phyloP scores from a whole-genome alignment of 352 stramenopile genomes.

The Phytophthora cajani region DNA sequence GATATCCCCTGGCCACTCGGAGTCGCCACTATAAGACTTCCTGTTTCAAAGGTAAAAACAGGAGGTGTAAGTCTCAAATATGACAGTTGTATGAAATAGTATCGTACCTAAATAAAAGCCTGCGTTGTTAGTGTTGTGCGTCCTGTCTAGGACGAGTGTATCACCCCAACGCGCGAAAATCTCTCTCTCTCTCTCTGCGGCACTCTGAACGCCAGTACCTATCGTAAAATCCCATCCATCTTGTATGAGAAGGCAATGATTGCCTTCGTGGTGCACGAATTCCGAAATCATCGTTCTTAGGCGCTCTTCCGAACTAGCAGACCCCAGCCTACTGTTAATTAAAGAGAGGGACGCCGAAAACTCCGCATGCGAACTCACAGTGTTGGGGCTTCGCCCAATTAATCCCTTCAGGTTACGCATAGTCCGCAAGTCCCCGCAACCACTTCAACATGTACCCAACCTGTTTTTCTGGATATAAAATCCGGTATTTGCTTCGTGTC shows the following conservation, averaged over 20 bases:
- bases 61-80: background rate
- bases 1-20: background rate
- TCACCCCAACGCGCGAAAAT: background rate
- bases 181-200: too few species aligned
- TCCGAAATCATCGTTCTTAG: background rate
- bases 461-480: background rate
- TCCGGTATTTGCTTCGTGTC: background rate
- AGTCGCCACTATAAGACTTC: background rate
- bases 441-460: background rate
- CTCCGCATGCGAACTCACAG: too few species aligned
- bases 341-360: too few species aligned
- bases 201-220: too few species aligned
- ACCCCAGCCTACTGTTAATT: background rate
- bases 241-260: too few species aligned
- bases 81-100: background rate
- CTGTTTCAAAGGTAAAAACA: background rate
- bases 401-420: too few species aligned
- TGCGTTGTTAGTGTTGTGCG: background rate
- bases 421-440: too few species aligned
- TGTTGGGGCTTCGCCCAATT: too few species aligned
- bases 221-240: too few species aligned
- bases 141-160: background rate
- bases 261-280: too few species aligned
- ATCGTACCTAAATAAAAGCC: background rate
- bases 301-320: background rate